These are phyloP conservation scores for Fraxinus excelsior DNA, from an alignment of 257 asterid species.

Conservation along the genomic window DNA sequence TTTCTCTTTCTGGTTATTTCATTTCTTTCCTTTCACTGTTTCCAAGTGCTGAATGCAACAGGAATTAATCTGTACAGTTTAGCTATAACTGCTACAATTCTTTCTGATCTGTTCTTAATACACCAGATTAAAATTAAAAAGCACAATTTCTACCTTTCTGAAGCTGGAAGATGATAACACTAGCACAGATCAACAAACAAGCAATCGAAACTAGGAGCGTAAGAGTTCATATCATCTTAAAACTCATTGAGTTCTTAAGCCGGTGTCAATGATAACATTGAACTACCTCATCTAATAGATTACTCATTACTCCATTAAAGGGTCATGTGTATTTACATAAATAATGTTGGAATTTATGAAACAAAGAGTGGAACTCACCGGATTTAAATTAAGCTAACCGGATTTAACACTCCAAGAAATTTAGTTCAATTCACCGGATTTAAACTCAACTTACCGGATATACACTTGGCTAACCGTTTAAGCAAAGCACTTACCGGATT, in stretches of 20 bases:
- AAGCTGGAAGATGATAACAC: background rate
- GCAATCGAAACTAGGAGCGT: background rate
- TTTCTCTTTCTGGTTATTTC: background rate
- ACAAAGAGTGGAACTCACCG: too few relatives aligned
- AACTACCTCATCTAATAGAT: background rate
- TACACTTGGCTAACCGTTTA: too few relatives aligned
- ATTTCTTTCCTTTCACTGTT: too few relatives aligned
- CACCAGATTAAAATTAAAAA: background rate
- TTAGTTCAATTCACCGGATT: too few relatives aligned
- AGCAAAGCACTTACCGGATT: too few relatives aligned
- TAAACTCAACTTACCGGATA: too few relatives aligned
- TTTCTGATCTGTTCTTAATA: background rate
- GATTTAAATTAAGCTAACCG: too few relatives aligned
- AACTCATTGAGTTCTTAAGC: background rate
- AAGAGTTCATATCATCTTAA: background rate
- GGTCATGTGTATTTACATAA: background rate
- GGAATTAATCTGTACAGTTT: background rate
- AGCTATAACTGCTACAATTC: background rate
- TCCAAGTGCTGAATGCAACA: background rate
- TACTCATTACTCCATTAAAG: background rate
- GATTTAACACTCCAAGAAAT: too few relatives aligned
- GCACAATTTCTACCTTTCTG: background rate
- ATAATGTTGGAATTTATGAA: too few relatives aligned
- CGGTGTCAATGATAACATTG: background rate
- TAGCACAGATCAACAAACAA: background rate